Evolutionary conservation across 75 land plant genomes (phyloP).

Genomic region (Sequoia sempervirens): DNA sequence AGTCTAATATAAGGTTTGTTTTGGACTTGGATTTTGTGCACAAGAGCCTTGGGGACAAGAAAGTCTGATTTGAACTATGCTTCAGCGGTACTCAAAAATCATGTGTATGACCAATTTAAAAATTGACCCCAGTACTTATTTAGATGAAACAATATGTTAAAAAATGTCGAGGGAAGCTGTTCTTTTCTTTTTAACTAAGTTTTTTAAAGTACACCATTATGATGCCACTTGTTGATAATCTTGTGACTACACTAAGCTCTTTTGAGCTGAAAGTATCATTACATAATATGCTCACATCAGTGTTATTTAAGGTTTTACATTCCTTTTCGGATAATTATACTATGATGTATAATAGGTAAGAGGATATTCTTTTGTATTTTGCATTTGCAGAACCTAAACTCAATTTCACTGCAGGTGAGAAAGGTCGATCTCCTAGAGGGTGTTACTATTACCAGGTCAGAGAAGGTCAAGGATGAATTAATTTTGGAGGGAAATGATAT

Average conservation of each 20-base stretch:
- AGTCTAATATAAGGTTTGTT: no score
- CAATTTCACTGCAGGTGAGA: constrained; percentile 43
- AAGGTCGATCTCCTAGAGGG: constrained; percentile 72
- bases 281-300: background rate
- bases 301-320: background rate
- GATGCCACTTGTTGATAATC: background rate
- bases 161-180: no score
- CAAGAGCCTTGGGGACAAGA: no score
- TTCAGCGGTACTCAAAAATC: no score
- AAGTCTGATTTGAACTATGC: background rate
- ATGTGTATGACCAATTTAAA: no score
- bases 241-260: background rate
- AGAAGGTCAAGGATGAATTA: constrained; percentile 89
- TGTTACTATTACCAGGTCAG: constrained; percentile 59
- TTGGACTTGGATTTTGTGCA: no score
- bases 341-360: background rate
- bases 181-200: no score
- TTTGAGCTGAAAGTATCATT: background rate
- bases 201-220: background rate
- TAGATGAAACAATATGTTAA: no score
- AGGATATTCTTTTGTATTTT: background rate
- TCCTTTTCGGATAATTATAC: background rate
- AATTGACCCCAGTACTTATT: no score
- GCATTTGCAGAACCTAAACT: background rate
- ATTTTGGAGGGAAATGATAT: constrained; percentile 74